These are phyloP conservation scores for Colletotrichum ledebouriae DNA, from an alignment of 2,329 filamentous ascomycete genomes.

Conservation along the genomic window DNA sequence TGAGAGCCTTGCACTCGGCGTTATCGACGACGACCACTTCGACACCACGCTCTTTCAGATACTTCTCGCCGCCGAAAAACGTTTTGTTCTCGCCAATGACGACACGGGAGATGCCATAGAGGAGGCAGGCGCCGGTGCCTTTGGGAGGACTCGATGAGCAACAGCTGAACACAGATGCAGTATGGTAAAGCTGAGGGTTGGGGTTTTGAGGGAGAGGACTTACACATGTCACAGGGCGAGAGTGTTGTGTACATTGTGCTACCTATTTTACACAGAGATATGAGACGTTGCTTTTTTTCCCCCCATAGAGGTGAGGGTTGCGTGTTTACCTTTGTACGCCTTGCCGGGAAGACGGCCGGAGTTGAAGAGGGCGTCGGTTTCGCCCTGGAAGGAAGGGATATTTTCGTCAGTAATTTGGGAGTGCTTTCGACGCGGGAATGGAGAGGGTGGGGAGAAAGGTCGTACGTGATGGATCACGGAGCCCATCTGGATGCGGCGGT, in stretches of 20 bases:
- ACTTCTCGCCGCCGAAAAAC: slow-evolving; percentile 80
- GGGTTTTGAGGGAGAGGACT: neutral
- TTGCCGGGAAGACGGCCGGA: slow-evolving; percentile 78
- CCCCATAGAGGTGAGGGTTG: neutral
- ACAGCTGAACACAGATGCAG: neutral
- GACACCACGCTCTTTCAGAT: slow-evolving; percentile 75
- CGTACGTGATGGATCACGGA: slow-evolving; percentile 79
- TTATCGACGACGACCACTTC: slow-evolving; percentile 80
- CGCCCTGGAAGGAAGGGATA: slow-evolving; percentile 64
- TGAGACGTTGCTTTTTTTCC: neutral
- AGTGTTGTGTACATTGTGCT: slow-evolving; percentile 88
- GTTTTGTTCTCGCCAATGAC: slow-evolving; percentile 84
- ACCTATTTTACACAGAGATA: slow-evolving; percentile 51
- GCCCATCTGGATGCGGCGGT: slow-evolving; percentile 80
- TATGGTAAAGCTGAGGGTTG: neutral
- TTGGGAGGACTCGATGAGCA: neutral
- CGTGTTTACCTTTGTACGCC: slow-evolving; percentile 63
- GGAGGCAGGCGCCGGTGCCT: slow-evolving; percentile 78
- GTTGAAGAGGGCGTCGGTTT: slow-evolving; percentile 82
- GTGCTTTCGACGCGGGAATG: neutral
- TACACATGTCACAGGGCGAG: slow-evolving; percentile 84
- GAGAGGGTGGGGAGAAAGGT: no score
- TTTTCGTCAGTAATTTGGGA: neutral
- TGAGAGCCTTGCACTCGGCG: slow-evolving; percentile 74
- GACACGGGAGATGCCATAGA: slow-evolving; percentile 81